These are phyloP conservation scores for Candida quercuum DNA, from an alignment of 805 yeast genomes.

Conservation along the genomic window DNA sequence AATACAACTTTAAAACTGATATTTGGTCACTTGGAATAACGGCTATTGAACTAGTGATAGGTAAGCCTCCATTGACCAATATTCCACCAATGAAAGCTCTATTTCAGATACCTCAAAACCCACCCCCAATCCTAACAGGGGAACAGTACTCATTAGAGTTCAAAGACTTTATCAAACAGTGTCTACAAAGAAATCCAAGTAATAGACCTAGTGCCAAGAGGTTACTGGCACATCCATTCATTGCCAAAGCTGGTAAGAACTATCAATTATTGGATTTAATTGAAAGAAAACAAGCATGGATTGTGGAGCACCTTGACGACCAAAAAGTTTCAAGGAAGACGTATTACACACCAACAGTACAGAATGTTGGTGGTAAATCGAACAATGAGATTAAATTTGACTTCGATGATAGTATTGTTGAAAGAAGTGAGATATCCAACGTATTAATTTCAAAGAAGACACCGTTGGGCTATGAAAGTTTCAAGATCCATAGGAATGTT, in stretches of 20 bases:
- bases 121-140: slow-evolving; percentile 91
- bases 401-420: slow-evolving; percentile 14
- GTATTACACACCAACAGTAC: slow-evolving; percentile 29
- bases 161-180: slow-evolving; percentile 60
- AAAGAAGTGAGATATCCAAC: slow-evolving; percentile 12
- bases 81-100: slow-evolving; percentile 37
- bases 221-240: slow-evolving; percentile 56
- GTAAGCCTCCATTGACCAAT: slow-evolving; percentile 96
- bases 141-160: slow-evolving; percentile 62
- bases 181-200: slow-evolving; percentile 67
- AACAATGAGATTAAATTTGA: slow-evolving; percentile 15
- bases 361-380: slow-evolving; percentile 2
- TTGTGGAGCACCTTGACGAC: slow-evolving; percentile 11
- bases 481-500: not conserved
- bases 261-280: slow-evolving; percentile 34
- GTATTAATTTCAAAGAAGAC: slow-evolving; percentile 17
- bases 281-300: slow-evolving; percentile 39
- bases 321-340: slow-evolving; percentile 3
- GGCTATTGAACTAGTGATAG: slow-evolving; percentile 87
- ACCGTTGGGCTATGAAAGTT: slow-evolving; percentile 5
- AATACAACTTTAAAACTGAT: slow-evolving; percentile 83
- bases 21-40: slow-evolving; percentile 98
- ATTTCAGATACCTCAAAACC: slow-evolving; percentile 44
- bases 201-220: slow-evolving; percentile 60
- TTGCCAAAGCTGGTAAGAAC: slow-evolving; percentile 32